Percentiles rank a stretch among this genome's conserved stretches.
phyloP scores from a whole-genome alignment of 768 basidiomycete genomes.

The Dioszegia hungarica region DNA sequence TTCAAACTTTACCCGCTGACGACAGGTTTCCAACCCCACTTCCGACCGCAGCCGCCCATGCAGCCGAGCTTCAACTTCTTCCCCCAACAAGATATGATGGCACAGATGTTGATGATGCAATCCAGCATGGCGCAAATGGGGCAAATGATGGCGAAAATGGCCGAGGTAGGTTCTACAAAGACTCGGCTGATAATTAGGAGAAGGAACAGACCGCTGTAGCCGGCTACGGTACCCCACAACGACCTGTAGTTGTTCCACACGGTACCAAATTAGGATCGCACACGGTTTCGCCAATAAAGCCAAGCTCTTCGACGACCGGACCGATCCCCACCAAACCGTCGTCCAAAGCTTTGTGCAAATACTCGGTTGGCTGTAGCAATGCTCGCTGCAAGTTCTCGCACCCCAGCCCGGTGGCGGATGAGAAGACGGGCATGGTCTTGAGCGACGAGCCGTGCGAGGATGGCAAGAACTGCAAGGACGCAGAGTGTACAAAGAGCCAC shows the following conservation, averaged over 20 bases:
- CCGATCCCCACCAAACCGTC: constrained; percentile 48
- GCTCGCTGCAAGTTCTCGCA: constrained; percentile 85
- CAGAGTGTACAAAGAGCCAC: constrained; percentile 87
- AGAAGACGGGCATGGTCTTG: constrained; percentile 88
- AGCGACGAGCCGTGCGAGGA: constrained; percentile 90
- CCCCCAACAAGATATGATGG: constrained; percentile 62
- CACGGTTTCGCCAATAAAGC: constrained; percentile 33
- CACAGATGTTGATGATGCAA: constrained; percentile 89
- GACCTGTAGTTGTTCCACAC: constrained; percentile 33
- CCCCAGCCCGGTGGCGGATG: constrained; percentile 92
- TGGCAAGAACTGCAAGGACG: constrained; percentile 82
- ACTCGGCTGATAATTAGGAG: constrained; percentile 2
- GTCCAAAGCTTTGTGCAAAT: constrained; percentile 70
- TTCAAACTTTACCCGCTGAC: not conserved
- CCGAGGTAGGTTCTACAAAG: constrained; percentile 11
- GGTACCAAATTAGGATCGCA: constrained; percentile 39
- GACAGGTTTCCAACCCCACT: constrained; percentile 26
- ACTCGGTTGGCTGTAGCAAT: constrained; percentile 83
- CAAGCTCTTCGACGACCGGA: constrained; percentile 22
- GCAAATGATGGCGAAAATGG: constrained; percentile 45
- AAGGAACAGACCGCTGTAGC: constrained; percentile 10
- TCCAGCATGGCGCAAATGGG: constrained; percentile 60
- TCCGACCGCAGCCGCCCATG: constrained; percentile 23
- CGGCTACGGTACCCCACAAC: constrained; percentile 15
- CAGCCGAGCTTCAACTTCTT: constrained; percentile 33